Conservation (phyloP, 495 filamentous ascomycete genomes). For the Penicillium coffeae region DNA sequence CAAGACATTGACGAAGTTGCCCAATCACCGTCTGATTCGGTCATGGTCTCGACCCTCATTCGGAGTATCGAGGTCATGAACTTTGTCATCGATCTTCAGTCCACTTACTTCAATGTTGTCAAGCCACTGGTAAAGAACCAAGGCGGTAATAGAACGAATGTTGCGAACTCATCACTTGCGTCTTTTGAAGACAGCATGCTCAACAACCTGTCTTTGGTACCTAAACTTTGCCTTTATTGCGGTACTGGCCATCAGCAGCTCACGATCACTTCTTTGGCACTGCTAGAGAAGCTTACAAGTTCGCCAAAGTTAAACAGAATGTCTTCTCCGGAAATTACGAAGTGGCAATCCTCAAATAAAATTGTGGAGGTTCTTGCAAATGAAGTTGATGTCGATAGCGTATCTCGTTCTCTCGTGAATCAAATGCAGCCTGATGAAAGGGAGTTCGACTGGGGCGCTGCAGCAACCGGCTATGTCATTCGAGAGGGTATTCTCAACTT, state of each 20-base stretch:
- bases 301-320: conserved; percentile 68
- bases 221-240: conserved; percentile 77
- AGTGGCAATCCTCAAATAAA: conserved; percentile 64
- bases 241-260: conserved; percentile 73
- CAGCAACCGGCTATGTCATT: conserved; percentile 65
- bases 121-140: conserved; percentile 67
- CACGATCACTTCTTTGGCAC: conserved; percentile 67
- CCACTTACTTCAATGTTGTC: conserved; percentile 85
- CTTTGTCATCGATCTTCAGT: conserved; percentile 76
- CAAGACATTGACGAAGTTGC: conserved; percentile 66
- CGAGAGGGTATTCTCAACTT: conserved; percentile 78
- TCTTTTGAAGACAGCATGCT: conserved; percentile 91
- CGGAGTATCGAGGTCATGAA: conserved; percentile 77
- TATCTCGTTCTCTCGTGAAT: conserved; percentile 62
- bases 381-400: conserved; percentile 63
- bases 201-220: conserved; percentile 69
- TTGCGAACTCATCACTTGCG: conserved; percentile 68
- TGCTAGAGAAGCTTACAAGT: conserved; percentile 80
- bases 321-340: conserved; percentile 38
- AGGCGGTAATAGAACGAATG: conserved; percentile 39
- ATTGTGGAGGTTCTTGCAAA: conserved; percentile 74
- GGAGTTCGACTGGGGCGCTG: conserved; percentile 60
- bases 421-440: conserved; percentile 57
- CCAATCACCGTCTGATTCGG: conserved; percentile 63
- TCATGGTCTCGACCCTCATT: conserved; percentile 68